Percentiles rank a stretch among this genome's conserved stretches.
Evolutionary conservation across 495 filamentous ascomycete species (phyloP).

Genomic region (Penicillium turbatum): DNA sequence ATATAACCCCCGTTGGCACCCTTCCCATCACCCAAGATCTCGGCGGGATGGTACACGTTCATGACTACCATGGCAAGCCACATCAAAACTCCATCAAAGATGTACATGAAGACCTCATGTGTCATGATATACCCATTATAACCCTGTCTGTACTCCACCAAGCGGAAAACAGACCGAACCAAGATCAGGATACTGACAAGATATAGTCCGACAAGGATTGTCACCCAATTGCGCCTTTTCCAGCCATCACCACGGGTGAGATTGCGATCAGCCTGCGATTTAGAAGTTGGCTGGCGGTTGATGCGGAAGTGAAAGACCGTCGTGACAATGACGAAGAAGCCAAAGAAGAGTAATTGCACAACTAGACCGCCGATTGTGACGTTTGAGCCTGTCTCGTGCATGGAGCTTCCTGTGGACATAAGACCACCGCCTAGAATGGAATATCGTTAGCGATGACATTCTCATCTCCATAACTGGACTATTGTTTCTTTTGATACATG

Average conservation of each 20-base stretch:
- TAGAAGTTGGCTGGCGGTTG: constrained; percentile 14
- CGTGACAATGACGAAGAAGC: constrained; percentile 39
- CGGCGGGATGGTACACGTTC: constrained; percentile 35
- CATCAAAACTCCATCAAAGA: constrained; percentile 62
- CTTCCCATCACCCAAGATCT: constrained; percentile 25
- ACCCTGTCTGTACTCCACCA: constrained; percentile 59
- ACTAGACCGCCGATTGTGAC: constrained; percentile 44
- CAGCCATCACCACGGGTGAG: constrained; percentile 10
- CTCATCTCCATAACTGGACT: not conserved
- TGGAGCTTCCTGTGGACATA: constrained; percentile 13
- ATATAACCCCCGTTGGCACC: not conserved
- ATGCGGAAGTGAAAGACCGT: constrained; percentile 38
- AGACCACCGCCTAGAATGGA: constrained; percentile 17
- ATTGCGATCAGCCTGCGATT: constrained; percentile 12
- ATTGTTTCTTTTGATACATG: not conserved
- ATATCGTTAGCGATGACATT: not conserved
- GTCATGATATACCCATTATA: constrained; percentile 45
- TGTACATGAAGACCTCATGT: constrained; percentile 57
- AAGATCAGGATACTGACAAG: constrained; percentile 51
- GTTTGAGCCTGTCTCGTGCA: constrained; percentile 30
- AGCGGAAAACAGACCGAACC: constrained; percentile 56
- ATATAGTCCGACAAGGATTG: constrained; percentile 51
- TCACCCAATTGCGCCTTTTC: constrained; percentile 43
- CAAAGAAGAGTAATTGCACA: constrained; percentile 44
- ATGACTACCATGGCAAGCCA: constrained; percentile 49